Conservation (phyloP, 441 rosid genomes). For the Populus hybrid region DNA sequence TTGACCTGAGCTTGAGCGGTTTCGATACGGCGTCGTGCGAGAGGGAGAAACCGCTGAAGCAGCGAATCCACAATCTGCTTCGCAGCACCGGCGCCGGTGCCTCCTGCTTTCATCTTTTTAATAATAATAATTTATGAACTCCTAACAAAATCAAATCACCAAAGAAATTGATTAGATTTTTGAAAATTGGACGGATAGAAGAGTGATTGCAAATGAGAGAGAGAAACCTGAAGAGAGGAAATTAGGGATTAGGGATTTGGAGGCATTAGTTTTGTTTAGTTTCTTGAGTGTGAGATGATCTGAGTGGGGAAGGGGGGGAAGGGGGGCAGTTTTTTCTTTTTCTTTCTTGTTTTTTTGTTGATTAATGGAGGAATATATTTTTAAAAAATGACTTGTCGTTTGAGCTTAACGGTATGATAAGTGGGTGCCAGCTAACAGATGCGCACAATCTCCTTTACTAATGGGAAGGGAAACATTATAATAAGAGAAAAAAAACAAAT, state of each 20-base stretch:
- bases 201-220: not conserved
- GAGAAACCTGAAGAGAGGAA: not conserved
- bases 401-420: not conserved
- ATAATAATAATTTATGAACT: not conserved
- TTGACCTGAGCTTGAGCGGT: constrained; percentile 98
- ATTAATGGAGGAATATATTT: not conserved
- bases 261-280: not conserved
- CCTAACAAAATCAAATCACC: constrained; percentile 5
- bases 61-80: constrained; percentile 95
- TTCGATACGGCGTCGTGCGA: constrained; percentile 96
- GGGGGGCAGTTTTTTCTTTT: too few relatives aligned
- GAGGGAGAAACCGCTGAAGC: constrained; percentile 96
- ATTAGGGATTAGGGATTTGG: not conserved
- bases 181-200: not conserved
- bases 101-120: constrained; percentile 74
- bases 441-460: not conserved
- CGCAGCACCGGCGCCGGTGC: constrained; percentile 53
- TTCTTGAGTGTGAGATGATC: not conserved
- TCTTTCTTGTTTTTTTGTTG: not conserved
- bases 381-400: not conserved
- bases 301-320: not conserved
- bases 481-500: too few relatives aligned
- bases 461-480: not conserved
- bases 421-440: not conserved
- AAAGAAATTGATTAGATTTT: not conserved